These are phyloP conservation scores for Xylaria telfairii DNA, from an alignment of 495 filamentous ascomycete genomes.

Conservation along the genomic window DNA sequence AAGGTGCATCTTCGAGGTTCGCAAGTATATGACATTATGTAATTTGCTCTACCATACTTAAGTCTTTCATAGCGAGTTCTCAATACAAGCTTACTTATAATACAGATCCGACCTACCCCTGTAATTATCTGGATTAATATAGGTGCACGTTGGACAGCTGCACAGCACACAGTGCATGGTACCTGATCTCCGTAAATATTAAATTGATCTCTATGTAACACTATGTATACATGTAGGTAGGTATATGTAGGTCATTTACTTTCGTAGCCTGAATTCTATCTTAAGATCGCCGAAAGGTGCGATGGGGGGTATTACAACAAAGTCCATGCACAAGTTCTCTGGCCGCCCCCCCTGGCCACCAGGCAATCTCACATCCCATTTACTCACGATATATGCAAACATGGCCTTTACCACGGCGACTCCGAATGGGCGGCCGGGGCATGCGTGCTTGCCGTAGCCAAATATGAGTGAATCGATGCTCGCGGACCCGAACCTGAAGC, in stretches of 20 bases:
- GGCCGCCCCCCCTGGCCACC: not conserved
- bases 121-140: not conserved
- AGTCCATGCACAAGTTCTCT: not conserved
- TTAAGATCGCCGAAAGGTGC: not conserved
- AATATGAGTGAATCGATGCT: conserved; percentile 7
- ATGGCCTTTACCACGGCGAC: not conserved
- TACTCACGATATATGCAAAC: not conserved
- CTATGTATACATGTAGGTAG: not conserved
- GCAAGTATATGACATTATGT: not conserved
- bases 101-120: not conserved
- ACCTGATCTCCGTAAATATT: not conserved
- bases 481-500: not conserved
- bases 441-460: not conserved
- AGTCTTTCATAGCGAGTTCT: not conserved
- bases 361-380: not conserved
- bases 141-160: not conserved
- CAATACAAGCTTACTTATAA: not conserved
- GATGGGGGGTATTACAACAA: not conserved
- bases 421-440: not conserved
- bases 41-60: not conserved
- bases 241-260: not conserved
- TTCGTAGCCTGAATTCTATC: not conserved
- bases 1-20: not conserved
- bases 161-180: not conserved
- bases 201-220: not conserved